Evolutionary conservation across 805 yeast species (phyloP), one percentile per base, ranked within the genome.

Genomic region (Candida easanensis): DNA sequence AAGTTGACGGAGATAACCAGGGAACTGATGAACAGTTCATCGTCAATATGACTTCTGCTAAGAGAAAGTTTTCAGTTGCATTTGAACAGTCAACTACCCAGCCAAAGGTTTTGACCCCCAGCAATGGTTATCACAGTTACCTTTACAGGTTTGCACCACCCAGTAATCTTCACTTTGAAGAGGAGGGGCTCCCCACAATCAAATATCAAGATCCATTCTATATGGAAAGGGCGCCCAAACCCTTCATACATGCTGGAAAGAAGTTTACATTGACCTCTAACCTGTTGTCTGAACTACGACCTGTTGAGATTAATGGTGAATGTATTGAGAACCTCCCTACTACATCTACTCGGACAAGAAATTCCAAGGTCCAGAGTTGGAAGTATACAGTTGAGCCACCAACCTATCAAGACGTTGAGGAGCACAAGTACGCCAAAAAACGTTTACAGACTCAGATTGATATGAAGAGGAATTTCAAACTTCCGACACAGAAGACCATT

Each of bases 191-290:
- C 13, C 71, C 84, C 3, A 70, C 74, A 49, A 62, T 77, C 13
- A 72, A 79, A 13, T 82, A 84, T 56, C 44, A 53, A 1, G 84
- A 77, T 48, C 95, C 97, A 0, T 79, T 64, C 50, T 90, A 79
- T 52, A 73, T 80, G 21, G 70, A 73, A 14, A 52, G 67, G 0
- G 54, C 61, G 1, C 82, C 77, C 2, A 60, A 62, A 10, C 82
- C 91, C 0, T 74, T 83, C 42, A 62, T 76, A 1, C 82, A 79
- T 62, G 90, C 90, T 1, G 90, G 89, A 5, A 78, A 73, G 47
- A 77, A 74, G 50, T 79, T 80, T 48, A 65, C 63, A 1, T 61
- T 85, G 1, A 60, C 63, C 11, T 74, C 80, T 0, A 52, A 60
- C 3, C 66, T 73, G 41, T 27, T 64, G 8, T 43, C 58, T 15